phyloP scores from a whole-genome alignment of 176 grass and related monocot genomes.

The Tillandsia leiboldiana region DNA sequence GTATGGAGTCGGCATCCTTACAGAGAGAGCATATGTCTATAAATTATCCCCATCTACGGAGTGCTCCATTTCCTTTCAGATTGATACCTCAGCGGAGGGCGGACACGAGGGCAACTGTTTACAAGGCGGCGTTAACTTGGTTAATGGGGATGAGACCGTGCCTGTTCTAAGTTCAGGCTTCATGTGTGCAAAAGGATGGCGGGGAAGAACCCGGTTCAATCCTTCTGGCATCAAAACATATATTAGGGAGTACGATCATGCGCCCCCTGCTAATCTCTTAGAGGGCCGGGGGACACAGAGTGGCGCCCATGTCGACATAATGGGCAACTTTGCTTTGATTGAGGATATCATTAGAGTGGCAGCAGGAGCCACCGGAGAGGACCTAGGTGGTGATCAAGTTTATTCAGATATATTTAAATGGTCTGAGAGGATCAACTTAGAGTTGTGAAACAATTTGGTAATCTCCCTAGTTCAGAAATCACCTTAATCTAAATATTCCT shows the following conservation, averaged over 20 bases:
- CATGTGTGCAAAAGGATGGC: constrained; percentile 97
- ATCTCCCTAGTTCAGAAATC: too few relatives aligned
- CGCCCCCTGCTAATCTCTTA: constrained; percentile 69
- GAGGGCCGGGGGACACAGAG: constrained; percentile 92
- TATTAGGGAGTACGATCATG: constrained; percentile 74
- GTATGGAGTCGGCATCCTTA: constrained; percentile 96
- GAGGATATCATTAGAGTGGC: constrained; percentile 93
- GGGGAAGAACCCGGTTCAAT: constrained; percentile 89
- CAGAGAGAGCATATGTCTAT: constrained; percentile 92
- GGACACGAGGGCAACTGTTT: constrained; percentile 63
- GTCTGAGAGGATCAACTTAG: constrained; percentile 76
- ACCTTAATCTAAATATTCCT: too few relatives aligned
- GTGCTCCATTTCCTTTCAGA: constrained; percentile 89
- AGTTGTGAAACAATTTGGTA: constrained; percentile 25
- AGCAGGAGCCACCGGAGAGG: constrained; percentile 73
- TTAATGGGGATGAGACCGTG: constrained; percentile 86
- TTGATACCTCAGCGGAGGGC: constrained; percentile 71
- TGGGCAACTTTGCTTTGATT: constrained; percentile 95
- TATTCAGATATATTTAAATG: constrained; percentile 92
- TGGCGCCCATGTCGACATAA: constrained; percentile 94
- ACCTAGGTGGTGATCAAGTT: constrained; percentile 74
- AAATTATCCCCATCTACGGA: constrained; percentile 64
- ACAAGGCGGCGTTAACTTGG: constrained; percentile 75
- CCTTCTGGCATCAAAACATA: constrained; percentile 79
- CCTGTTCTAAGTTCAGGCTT: constrained; percentile 80